Evolutionary conservation across 139 green algal species (phyloP), one percentile per base, ranked within the genome.

Genomic region (Ettlia oleoabundans): DNA sequence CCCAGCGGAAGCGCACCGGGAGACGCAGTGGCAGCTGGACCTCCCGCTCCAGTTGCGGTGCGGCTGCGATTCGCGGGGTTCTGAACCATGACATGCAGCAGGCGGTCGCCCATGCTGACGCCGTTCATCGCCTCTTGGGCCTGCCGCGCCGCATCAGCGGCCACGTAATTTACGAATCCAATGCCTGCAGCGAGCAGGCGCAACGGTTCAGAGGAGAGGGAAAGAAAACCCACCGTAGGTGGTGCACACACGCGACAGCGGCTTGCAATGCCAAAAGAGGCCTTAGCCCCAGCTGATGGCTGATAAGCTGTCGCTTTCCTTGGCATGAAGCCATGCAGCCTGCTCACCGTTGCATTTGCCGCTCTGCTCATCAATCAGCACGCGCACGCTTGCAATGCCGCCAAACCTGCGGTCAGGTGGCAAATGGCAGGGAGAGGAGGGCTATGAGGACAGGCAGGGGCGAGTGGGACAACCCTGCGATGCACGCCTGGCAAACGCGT

Each of bases 91-190:
- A 93, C 84, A 70, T 91, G 86, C 68, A 92, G 78, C 58, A 81
- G 76, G 35, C 73, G 82, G 24, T 81, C 87, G 51, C 85, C 87
- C 37, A 89, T 71, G 53, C 61, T 73, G 19, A 86, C 76, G 68
- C 89, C 89, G 66, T 90, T 85, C 82, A 94, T 79, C n/a, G 79
- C 52, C 33, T 87, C 58, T 22, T 92, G 75, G 2, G 90, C 90
- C 42, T 63, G 68, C n/a, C 64, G 53, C 13, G 90, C 92, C 1
- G 74, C 77, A 35, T 83, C 64, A 1, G 32, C 42, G 72, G 89
- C 85, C 9, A 38, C 70, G 62, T 90, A 95, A 80, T 94, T 95
- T 33, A 95, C 88, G 76, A 95, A 94, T 4, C 89, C 91, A 1
- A 95, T 86, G 30, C 91, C 73, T 80, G 73, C 52, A 7, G 2